Conservation (phyloP, 305 asterid species). For the Fraxinus paxiana region DNA sequence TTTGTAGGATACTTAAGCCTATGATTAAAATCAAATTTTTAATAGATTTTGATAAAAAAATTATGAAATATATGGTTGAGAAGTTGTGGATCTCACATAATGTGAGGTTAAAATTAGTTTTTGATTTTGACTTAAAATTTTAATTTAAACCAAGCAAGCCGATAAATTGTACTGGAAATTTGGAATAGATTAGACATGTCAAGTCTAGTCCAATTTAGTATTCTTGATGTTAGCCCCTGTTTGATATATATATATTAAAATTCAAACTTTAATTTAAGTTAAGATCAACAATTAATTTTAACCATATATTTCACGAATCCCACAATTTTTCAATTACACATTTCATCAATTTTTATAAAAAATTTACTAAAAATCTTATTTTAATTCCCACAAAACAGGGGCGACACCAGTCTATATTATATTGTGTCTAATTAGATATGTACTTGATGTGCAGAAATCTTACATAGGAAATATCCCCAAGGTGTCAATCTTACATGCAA, state of each 20-base stretch:
- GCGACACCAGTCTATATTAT: neutral
- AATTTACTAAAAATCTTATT: neutral
- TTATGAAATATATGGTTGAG: neutral
- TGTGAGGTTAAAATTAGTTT: neutral
- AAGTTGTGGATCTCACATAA: neutral
- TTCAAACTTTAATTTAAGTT: too few species aligned
- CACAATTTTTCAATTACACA: too few species aligned
- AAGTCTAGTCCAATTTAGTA: neutral
- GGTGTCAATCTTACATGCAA: conserved; percentile 35
- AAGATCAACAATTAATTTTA: too few species aligned
- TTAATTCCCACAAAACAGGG: neutral
- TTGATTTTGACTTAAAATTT: neutral
- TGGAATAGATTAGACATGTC: neutral
- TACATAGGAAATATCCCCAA: conserved; percentile 35
- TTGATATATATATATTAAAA: neutral
- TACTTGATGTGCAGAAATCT: conserved; percentile 43
- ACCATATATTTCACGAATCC: too few species aligned
- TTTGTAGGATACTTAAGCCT: neutral
- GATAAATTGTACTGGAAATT: neutral
- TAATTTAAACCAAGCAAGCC: neutral
- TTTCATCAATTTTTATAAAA: too few species aligned
- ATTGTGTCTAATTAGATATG: neutral
- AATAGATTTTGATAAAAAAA: neutral
- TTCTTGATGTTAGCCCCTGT: neutral
- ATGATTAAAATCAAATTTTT: neutral